Evolutionary conservation across 768 basidiomycete genomes (phyloP).

Genomic region (Kwoniella mangroviensis): DNA sequence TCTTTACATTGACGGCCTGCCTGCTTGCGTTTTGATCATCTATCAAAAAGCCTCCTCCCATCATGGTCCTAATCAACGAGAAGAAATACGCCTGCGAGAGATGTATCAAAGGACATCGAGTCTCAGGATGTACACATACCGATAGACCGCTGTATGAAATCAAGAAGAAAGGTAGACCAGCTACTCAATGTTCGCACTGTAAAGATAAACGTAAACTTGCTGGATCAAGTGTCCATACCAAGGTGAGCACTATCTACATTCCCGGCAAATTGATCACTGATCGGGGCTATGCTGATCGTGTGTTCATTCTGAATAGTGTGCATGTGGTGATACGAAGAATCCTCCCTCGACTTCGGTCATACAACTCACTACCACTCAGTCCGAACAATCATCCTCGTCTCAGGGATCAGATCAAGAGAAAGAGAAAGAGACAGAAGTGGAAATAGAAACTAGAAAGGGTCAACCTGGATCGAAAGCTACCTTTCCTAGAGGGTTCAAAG

Average conservation of each 20-base stretch:
- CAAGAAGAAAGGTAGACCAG: conserved; percentile 89
- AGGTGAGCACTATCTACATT: conserved; percentile 30
- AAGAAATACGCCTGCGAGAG: conserved; percentile 69
- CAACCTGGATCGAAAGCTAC: conserved; percentile 45
- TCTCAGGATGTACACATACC: conserved; percentile 82
- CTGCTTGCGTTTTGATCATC: background rate
- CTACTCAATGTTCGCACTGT: conserved; percentile 86
- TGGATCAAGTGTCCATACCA: conserved; percentile 42
- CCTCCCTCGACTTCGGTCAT: conserved; percentile 1
- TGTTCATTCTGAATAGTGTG: conserved; percentile 33
- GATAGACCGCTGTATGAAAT: conserved; percentile 90
- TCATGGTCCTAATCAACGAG: conserved; percentile 56
- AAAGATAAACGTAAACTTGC: conserved; percentile 72
- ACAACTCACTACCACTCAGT: background rate
- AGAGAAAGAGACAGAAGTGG: conserved; percentile 1
- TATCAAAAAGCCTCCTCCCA: background rate
- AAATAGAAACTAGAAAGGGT: conserved; percentile 38
- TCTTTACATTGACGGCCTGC: background rate
- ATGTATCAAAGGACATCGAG: conserved; percentile 93
- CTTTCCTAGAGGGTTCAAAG: conserved; percentile 53
- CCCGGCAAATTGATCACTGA: background rate
- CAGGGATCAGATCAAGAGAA: conserved; percentile 1
- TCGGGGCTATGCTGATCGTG: background rate
- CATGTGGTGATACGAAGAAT: conserved; percentile 35
- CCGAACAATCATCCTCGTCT: conserved; percentile 1